A percentile compares a stretch with the other conserved stretches of the same genome.
Conservation (phyloP, 306 rosid genomes). For the Mimosa bimucronata region DNA sequence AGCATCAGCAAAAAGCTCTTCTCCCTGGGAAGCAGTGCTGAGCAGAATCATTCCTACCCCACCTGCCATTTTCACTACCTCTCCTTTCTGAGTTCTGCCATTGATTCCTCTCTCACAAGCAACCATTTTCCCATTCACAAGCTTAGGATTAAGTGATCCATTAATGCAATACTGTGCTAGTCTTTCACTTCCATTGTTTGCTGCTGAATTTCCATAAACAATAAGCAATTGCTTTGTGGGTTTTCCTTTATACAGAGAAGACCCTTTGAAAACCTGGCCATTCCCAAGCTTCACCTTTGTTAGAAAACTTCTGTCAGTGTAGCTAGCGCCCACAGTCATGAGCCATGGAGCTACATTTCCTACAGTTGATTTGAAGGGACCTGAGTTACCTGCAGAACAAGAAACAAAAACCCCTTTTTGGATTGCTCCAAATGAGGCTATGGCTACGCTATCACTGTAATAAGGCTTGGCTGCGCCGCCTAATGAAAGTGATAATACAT, state of each 20-base stretch:
- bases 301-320: slow-evolving; percentile 65
- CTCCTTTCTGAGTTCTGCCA: slow-evolving; percentile 59
- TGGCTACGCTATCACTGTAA: slow-evolving; percentile 58
- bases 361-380: slow-evolving; percentile 57
- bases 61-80: slow-evolving; percentile 59
- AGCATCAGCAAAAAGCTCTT: slow-evolving; percentile 71
- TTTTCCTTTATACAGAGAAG: slow-evolving; percentile 59
- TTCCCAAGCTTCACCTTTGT: slow-evolving; percentile 67
- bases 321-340: slow-evolving; percentile 84
- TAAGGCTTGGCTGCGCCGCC: slow-evolving; percentile 56
- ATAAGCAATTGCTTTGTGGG: slow-evolving; percentile 49
- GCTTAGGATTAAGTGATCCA: slow-evolving; percentile 50
- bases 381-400: slow-evolving; percentile 83
- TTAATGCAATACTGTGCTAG: slow-evolving; percentile 50
- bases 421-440: slow-evolving; percentile 69
- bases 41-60: slow-evolving; percentile 69
- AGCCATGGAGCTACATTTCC: slow-evolving; percentile 75
- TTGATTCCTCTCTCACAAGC: slow-evolving; percentile 62
- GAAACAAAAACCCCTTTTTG: slow-evolving; percentile 61
- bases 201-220: slow-evolving; percentile 61
- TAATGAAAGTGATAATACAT: slow-evolving; percentile 73
- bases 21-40: slow-evolving; percentile 55
- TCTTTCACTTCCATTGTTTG: slow-evolving; percentile 15
- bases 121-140: slow-evolving; percentile 65
- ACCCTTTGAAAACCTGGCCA: slow-evolving; percentile 55